These are phyloP conservation scores for Pluteus cervinus DNA, from an alignment of 768 basidiomycete genomes.

Conservation along the genomic window DNA sequence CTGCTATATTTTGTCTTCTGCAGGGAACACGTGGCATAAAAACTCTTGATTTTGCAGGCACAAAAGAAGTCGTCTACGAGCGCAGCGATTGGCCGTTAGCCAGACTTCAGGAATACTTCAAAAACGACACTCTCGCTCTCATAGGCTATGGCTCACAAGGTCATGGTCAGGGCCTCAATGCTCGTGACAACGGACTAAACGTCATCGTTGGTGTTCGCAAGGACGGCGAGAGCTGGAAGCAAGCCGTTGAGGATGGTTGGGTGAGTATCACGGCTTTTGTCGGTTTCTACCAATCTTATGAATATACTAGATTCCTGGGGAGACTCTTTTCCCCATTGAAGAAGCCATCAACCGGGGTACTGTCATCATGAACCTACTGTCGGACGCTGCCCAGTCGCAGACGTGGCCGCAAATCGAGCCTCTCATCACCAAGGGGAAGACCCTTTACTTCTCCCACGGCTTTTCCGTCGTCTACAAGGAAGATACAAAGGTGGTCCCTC, in stretches of 20 bases:
- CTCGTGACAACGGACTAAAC: conserved; percentile 97
- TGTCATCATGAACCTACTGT: conserved; percentile 99
- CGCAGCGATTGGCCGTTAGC: conserved; percentile 96
- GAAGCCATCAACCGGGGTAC: conserved; percentile 95
- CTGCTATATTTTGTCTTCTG: conserved; percentile 24
- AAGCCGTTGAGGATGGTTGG: conserved; percentile 96
- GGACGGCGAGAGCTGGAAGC: conserved; percentile 93
- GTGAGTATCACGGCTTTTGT: conserved; percentile 32
- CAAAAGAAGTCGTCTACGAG: conserved; percentile 91
- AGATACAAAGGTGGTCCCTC: conserved; percentile 90
- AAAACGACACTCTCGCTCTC: conserved; percentile 97
- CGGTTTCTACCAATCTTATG: conserved; percentile 4
- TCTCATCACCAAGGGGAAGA: conserved; percentile 99
- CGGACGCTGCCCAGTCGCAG: conserved; percentile 97
- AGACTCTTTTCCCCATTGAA: conserved; percentile 97
- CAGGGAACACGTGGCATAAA: conserved; percentile 77
- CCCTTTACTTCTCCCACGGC: conserved; percentile 99
- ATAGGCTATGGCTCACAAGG: conserved; percentile 99
- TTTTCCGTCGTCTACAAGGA: conserved; percentile 99
- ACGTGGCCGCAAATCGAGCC: conserved; percentile 89
- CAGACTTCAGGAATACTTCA: conserved; percentile 99
- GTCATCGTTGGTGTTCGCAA: conserved; percentile 98
- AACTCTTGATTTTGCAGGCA: conserved; percentile 95
- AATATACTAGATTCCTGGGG: conserved; percentile 85
- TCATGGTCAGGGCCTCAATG: conserved; percentile 97